Evolutionary conservation across 805 yeast species (phyloP).

Genomic region (Grigorovia jiainica): DNA sequence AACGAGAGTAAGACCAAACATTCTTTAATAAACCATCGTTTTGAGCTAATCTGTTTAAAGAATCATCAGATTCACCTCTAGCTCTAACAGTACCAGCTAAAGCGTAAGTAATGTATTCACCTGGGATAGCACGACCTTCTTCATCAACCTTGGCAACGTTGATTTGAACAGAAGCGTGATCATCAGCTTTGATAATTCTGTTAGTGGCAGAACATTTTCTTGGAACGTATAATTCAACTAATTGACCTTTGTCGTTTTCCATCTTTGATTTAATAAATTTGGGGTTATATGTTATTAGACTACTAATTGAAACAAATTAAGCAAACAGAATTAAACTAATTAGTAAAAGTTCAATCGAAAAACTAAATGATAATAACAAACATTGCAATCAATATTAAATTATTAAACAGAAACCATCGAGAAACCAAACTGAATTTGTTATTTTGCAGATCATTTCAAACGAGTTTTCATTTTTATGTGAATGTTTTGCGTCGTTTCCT

Average conservation of each 20-base stretch:
- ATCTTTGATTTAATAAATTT: constrained; percentile 45
- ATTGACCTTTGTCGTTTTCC: constrained; percentile 99
- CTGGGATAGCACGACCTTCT: constrained; percentile 90
- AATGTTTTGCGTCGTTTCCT: too few relatives aligned
- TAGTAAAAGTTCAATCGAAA: neutral
- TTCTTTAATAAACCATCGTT: constrained; percentile 95
- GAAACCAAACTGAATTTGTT: neutral
- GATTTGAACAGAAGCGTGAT: constrained; percentile 98
- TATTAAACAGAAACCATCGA: neutral
- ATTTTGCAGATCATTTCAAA: neutral
- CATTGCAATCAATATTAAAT: neutral
- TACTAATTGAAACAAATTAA: neutral
- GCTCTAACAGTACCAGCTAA: constrained; percentile 94
- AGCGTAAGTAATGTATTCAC: constrained; percentile 89
- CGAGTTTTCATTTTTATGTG: neutral
- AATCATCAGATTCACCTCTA: constrained; percentile 99
- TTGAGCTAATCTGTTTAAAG: constrained; percentile 98
- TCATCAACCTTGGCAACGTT: constrained; percentile 97
- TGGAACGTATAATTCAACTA: constrained; percentile 99
- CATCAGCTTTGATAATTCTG: constrained; percentile 99
- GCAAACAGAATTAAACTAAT: neutral
- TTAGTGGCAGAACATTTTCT: constrained; percentile 99
- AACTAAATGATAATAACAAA: neutral
- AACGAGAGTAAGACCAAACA: constrained; percentile 93
- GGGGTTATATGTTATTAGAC: neutral